phyloP scores from a whole-genome alignment of 1,284 basidiomycete genomes.

The Calocybe gambosa region DNA sequence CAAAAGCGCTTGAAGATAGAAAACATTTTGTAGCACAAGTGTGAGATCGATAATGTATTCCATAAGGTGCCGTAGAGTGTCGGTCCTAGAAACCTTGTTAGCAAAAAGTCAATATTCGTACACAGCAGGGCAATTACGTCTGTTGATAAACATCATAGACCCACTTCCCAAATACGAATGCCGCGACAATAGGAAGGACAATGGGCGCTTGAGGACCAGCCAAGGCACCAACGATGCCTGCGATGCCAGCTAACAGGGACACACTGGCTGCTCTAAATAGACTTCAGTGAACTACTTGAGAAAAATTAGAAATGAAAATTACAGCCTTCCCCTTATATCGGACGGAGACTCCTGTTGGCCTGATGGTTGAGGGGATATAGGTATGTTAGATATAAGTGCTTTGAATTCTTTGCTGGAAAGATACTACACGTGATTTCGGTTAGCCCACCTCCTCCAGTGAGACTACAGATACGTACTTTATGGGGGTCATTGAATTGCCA shows the following conservation, averaged over 20 bases:
- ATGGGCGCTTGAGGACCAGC: constrained; percentile 19
- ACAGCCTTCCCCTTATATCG: constrained; percentile 13
- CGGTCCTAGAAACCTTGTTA: constrained; percentile 1
- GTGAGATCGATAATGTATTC: constrained; percentile 16
- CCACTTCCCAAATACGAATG: constrained; percentile 20
- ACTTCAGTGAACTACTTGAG: neutral
- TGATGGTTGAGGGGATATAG: constrained; percentile 10
- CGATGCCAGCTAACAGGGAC: constrained; percentile 13
- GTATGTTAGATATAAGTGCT: constrained; percentile 16
- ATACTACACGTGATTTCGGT: constrained; percentile 12
- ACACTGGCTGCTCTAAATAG: constrained; percentile 9
- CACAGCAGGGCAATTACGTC: constrained; percentile 13
- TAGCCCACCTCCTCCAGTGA: neutral
- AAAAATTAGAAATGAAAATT: neutral
- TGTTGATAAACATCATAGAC: constrained; percentile 16
- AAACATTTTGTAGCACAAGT: constrained; percentile 14
- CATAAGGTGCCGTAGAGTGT: constrained; percentile 14
- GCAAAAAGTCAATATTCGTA: neutral
- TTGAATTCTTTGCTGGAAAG: constrained; percentile 18
- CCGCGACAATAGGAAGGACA: constrained; percentile 21
- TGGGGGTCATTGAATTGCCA: constrained; percentile 24
- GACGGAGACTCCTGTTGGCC: neutral
- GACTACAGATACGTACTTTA: constrained; percentile 8
- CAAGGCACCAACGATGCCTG: constrained; percentile 13
- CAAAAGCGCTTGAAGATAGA: constrained; percentile 14